These are phyloP conservation scores for Tulasnella calospora DNA, from an alignment of 768 basidiomycete species.

Conservation along the genomic window DNA sequence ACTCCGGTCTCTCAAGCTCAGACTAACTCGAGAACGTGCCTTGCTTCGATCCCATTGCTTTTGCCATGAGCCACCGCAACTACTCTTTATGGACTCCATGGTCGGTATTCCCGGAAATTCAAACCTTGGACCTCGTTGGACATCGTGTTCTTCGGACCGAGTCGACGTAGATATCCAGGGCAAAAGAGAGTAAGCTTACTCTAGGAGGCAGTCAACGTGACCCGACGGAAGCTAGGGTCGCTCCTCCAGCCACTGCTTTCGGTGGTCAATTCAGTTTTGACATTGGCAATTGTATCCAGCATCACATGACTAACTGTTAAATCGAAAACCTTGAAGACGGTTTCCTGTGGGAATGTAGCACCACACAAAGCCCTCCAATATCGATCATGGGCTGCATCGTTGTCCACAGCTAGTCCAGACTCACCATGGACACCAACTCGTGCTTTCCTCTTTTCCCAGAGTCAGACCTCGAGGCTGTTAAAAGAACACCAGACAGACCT, in stretches of 20 bases:
- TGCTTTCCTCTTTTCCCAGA: neutral
- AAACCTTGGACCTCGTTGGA: neutral
- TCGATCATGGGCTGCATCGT: neutral
- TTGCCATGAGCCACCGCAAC: neutral
- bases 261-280: neutral
- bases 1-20: neutral
- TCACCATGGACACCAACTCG: neutral
- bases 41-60: neutral
- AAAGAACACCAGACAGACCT: too few relatives aligned
- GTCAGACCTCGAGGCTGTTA: neutral
- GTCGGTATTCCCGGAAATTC: neutral
- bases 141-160: neutral
- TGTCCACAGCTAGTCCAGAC: neutral
- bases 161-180: neutral
- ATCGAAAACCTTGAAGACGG: too few relatives aligned
- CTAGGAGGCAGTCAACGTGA: neutral
- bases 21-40: constrained; percentile 5
- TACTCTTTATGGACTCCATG: neutral
- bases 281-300: neutral
- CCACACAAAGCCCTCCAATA: neutral
- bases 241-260: neutral
- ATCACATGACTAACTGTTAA: too few relatives aligned
- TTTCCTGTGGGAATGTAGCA: neutral
- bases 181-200: neutral
- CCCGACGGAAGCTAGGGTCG: too few relatives aligned